A percentile compares a stretch with the other conserved stretches of the same genome.
These are phyloP conservation scores for Fusarium tjaetaba DNA, from an alignment of 2,329 filamentous ascomycete genomes.

Conservation along the genomic window DNA sequence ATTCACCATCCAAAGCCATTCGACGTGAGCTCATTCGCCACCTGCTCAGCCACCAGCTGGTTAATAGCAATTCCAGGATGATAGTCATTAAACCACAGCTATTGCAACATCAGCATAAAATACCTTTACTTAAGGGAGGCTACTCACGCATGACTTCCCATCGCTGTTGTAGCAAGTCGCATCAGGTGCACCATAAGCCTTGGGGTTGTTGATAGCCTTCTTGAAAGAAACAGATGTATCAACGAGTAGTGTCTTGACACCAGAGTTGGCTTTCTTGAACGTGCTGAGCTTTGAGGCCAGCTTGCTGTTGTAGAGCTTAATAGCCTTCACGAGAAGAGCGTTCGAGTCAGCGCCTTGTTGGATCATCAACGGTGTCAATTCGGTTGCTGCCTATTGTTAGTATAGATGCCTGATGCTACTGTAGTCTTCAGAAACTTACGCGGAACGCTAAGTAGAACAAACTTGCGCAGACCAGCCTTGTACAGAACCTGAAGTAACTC, in stretches of 20 bases:
- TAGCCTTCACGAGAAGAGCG: constrained; percentile 46
- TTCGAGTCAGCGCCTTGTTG: constrained; percentile 37
- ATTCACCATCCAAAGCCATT: constrained; percentile 11
- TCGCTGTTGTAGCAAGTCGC: constrained; percentile 54
- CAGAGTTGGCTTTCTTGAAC: constrained; percentile 50
- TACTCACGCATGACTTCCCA: constrained; percentile 53
- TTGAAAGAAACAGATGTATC: constrained; percentile 56
- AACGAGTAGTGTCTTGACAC: constrained; percentile 48
- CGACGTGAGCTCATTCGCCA: constrained; percentile 36
- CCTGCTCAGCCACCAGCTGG: constrained; percentile 51
- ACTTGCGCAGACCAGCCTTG: constrained; percentile 63
- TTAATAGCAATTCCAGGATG: constrained; percentile 55
- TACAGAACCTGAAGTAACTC: constrained; percentile 59
- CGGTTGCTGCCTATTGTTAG: constrained; percentile 47
- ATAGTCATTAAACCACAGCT: constrained; percentile 58
- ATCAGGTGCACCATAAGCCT: constrained; percentile 53
- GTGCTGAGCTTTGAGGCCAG: constrained; percentile 43
- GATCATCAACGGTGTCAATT: constrained; percentile 52
- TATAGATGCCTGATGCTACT: no score
- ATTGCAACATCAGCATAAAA: neutral
- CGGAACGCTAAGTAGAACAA: constrained; percentile 68
- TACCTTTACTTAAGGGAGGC: fast-evolving
- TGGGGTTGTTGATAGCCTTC: constrained; percentile 54
- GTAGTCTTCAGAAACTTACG: constrained; percentile 39
- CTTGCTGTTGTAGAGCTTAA: constrained; percentile 52